Base-by-base conservation (phyloP, 2,329 filamentous ascomycete species). In the Verticillium nubilum region DNA sequence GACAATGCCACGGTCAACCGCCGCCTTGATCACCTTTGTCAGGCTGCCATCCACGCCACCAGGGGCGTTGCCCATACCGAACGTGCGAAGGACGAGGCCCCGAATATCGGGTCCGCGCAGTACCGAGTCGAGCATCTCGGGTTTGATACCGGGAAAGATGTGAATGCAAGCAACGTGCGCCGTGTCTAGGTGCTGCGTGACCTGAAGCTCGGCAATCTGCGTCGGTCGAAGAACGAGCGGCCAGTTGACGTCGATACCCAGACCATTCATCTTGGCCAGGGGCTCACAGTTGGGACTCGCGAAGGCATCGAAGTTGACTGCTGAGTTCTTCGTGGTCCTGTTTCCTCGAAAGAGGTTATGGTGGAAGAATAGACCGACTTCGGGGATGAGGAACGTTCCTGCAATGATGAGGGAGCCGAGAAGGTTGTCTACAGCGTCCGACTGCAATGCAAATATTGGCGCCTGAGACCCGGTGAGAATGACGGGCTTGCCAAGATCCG, bases 351-450 rank as follows among this genome's bases (percentile, higher is more conserved):
- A 96, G 23, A 97, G 83, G 65, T 88, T 91, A 76, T 96, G 90
- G 74, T 95, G 91, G 80, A 97, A 97, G 78, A 96, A 97, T 35
- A 97, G 82, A 71, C 91, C 93, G 58, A 97, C 93, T 72, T 97
- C 93, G 0, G 93, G 92, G 60, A 97, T 91, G 77, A 92, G 90
- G 70, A 96, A 96, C 61, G 95, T 95, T 33, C 92, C 92, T 3
- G 93, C 93, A 59, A 97, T 89, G 69, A 97, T 92, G 68, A 97
- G 82, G 1, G 91, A 93, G 23, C 91, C 91, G 5, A 97, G 83
- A 13, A 97, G 82, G 69, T 97, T 97, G 76, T 96, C 92, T 37
- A 92, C 90, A 10, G 92, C 93, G 72, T 97, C 93, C 57, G 90
- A 95, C 74, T 97, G 92, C 27, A 96, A 84, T 62, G 93, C 88